phyloP scores from a whole-genome alignment of 2,329 filamentous ascomycete genomes.

The Botrytis aclada region DNA sequence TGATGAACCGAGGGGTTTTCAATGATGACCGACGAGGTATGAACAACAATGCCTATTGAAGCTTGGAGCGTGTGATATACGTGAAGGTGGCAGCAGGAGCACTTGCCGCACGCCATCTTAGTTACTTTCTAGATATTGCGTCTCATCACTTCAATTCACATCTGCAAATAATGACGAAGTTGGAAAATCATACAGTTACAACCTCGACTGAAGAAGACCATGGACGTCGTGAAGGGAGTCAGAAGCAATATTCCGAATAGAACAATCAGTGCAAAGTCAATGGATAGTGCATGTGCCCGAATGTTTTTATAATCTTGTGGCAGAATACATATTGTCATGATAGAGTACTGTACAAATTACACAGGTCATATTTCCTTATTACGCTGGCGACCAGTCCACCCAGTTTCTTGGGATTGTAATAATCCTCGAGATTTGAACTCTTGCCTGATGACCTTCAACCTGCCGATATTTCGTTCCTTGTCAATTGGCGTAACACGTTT shows the following conservation, averaged over 20 bases:
- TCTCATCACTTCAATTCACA: not conserved
- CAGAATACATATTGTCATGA: not conserved
- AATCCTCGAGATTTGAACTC: slow-evolving; percentile 63
- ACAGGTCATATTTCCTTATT: not conserved
- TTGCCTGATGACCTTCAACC: slow-evolving; percentile 76
- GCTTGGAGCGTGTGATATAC: not conserved
- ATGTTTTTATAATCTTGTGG: not conserved
- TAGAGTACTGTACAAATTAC: slow-evolving; percentile 6
- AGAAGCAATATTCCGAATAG: not conserved
- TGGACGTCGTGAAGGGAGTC: not conserved
- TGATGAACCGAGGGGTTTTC: not conserved
- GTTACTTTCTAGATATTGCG: not conserved
- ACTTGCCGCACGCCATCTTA: not conserved
- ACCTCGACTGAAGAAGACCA: not conserved
- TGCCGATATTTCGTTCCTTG: slow-evolving; percentile 67
- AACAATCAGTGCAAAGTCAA: not conserved
- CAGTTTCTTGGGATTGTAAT: slow-evolving; percentile 39
- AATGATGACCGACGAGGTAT: not conserved
- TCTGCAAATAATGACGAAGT: not conserved
- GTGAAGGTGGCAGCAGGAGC: not conserved
- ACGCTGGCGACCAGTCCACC: not conserved
- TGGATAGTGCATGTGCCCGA: not conserved
- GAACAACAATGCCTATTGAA: not conserved
- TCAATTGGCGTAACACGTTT: slow-evolving; percentile 68
- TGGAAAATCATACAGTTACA: not conserved